Conservation (phyloP, 2,329 filamentous ascomycete species). For the Colletotrichum theobromicola region DNA sequence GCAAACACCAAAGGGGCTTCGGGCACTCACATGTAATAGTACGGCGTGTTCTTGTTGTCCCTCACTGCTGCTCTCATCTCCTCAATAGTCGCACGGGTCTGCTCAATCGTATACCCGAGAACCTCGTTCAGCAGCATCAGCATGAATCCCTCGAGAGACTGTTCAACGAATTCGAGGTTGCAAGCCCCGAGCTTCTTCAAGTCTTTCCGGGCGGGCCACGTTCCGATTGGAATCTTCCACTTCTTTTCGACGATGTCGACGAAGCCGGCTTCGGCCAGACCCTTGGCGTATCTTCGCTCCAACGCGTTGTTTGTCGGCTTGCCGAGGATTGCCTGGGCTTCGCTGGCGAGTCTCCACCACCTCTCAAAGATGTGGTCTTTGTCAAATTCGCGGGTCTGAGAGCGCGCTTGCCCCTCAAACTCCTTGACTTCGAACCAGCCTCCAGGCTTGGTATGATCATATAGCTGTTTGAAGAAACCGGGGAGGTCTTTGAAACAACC, state of each 20-base stretch:
- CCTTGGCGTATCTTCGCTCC: neutral
- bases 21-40: neutral
- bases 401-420: constrained; percentile 25
- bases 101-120: constrained; percentile 30
- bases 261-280: constrained; percentile 22
- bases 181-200: constrained; percentile 21
- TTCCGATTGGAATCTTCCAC: constrained; percentile 20
- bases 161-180: constrained; percentile 26
- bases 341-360: neutral
- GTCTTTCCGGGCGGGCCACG: constrained; percentile 16
- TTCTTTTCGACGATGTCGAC: constrained; percentile 17
- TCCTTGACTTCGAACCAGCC: constrained; percentile 36
- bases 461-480: constrained; percentile 57
- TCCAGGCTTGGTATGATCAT: constrained; percentile 50
- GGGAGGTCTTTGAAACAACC: constrained; percentile 63
- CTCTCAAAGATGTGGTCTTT: neutral
- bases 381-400: neutral
- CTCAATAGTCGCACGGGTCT: constrained; percentile 24
- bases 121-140: constrained; percentile 31
- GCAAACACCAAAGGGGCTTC: too few relatives aligned
- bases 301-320: neutral
- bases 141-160: constrained; percentile 32
- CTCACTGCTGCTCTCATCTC: constrained; percentile 22
- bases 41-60: neutral
- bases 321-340: neutral